Evolutionary conservation across 768 basidiomycete species (phyloP), one percentile per base, ranked within the genome.

Genomic region (Ramaria rubella): DNA sequence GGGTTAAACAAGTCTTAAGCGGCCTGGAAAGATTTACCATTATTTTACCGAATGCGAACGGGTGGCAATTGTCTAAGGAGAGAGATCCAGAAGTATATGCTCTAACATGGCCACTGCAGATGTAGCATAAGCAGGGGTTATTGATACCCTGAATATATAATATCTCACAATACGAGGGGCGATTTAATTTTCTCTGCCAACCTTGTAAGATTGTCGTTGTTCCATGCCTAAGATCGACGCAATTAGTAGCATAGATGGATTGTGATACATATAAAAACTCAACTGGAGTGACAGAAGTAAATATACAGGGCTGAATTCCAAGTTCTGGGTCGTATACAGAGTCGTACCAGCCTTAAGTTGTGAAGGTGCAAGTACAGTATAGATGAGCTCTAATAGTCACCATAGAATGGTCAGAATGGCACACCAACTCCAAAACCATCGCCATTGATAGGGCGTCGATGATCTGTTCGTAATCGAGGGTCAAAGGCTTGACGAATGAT

Each of bases 401-500:
- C 34, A 23, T 5, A 17, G 5, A 21, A 8, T 7, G 24, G 23
- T 23, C 11, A 15, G 27, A 31, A 26, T 48, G 62, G 72, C 85
- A 58, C 61, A 90, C 90, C 90, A 17, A 98, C 92, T 27, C 95
- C 95, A 68, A 98, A 98, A 0, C 95, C 95, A 68, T 97, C 94
- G 8, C 91, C 90, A 62, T 93, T 93, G 71, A 93, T 91, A n/a
- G 90, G 91, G 59, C 90, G 72, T 55, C 90, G 77, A 61, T 74
- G 78, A 65, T 93, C 90, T 52, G 92, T 69, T 19, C 95, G 82
- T 30, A 99, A 76, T 7, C 94, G 81, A 21, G 92, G 94, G 72
- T 97, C 95, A 65, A 93, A 94, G 0, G 95, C 93, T 73, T 96
- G 93, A 69, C 95, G 95, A 69, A 94, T 96, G 73, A 97, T 96